Conservation (phyloP, 176 grass and related monocot genomes). For the Dendrocalamus sinicus region DNA sequence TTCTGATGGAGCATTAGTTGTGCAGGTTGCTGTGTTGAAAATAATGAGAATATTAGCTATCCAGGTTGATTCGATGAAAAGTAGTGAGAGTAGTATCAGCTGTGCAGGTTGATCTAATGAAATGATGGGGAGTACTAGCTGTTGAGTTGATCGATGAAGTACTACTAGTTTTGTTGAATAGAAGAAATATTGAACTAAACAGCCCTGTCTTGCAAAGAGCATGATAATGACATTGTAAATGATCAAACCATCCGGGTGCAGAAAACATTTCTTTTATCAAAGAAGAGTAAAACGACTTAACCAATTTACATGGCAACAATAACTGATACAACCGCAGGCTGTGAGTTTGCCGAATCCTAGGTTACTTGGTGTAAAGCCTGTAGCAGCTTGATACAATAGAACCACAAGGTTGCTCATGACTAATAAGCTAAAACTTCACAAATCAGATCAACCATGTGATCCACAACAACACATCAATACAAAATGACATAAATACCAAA, state of each 20-base stretch:
- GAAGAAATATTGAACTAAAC: not conserved
- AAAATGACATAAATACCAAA: too few relatives aligned
- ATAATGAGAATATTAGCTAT: not conserved
- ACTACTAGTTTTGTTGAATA: not conserved
- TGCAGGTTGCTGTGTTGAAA: not conserved
- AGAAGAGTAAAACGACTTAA: not conserved
- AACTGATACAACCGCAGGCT: not conserved
- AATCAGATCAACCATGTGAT: too few relatives aligned
- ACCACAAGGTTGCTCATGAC: not conserved
- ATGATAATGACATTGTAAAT: not conserved
- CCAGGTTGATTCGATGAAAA: not conserved
- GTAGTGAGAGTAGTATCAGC: not conserved
- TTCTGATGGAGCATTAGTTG: not conserved
- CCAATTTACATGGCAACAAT: not conserved
- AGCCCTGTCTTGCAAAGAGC: not conserved
- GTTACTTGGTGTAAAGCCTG: not conserved
- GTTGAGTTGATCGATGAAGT: slow-evolving; percentile 1
- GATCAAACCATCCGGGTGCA: not conserved
- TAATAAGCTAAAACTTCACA: too few relatives aligned
- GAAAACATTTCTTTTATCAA: not conserved
- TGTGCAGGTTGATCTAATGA: not conserved
- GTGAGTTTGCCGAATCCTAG: not conserved
- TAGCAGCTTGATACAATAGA: not conserved
- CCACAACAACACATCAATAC: too few relatives aligned
- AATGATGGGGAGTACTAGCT: too few relatives aligned